These are phyloP conservation scores for Agaricus bisporus DNA, from an alignment of 768 basidiomycete genomes.

Conservation along the genomic window DNA sequence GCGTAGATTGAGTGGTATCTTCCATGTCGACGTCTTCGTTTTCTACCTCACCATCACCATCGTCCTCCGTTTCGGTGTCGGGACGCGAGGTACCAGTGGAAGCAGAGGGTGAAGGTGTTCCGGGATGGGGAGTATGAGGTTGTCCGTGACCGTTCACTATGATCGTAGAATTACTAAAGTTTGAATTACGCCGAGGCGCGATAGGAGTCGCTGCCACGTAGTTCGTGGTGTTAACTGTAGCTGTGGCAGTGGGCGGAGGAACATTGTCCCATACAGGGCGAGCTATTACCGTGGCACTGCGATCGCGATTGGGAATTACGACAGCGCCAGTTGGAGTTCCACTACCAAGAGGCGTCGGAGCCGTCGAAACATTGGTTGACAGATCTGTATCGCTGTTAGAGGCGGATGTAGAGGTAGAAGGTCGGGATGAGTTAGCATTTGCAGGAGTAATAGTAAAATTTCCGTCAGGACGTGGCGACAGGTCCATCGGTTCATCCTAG, in stretches of 20 bases:
- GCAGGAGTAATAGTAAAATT: conserved; percentile 3
- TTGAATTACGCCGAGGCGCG: conserved; percentile 11
- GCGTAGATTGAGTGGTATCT: conserved; percentile 12
- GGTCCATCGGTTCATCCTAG: conserved; percentile 27
- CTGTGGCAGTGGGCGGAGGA: conserved; percentile 4
- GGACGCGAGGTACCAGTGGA: conserved; percentile 46
- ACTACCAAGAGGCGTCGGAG: conserved; percentile 52
- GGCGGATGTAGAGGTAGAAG: conserved; percentile 20
- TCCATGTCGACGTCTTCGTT: conserved; percentile 46
- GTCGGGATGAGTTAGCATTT: conserved; percentile 5
- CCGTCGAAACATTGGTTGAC: conserved; percentile 55
- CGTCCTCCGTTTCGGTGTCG: conserved; percentile 78
- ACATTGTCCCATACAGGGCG: conserved; percentile 32
- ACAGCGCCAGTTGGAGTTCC: conserved; percentile 59
- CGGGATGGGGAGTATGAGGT: conserved; percentile 21
- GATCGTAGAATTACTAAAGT: conserved; percentile 2
- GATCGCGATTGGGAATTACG: conserved; percentile 54
- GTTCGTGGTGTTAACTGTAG: conserved; percentile 8
- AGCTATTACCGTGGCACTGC: conserved; percentile 71
- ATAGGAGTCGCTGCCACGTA: not conserved
- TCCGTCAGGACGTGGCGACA: conserved; percentile 12
- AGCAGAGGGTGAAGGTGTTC: conserved; percentile 32
- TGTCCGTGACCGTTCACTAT: conserved; percentile 12
- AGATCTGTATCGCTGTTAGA: conserved; percentile 54
- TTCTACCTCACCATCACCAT: conserved; percentile 63